Conservation (phyloP, 208 protist genomes). For the Polymyxa betae region DNA sequence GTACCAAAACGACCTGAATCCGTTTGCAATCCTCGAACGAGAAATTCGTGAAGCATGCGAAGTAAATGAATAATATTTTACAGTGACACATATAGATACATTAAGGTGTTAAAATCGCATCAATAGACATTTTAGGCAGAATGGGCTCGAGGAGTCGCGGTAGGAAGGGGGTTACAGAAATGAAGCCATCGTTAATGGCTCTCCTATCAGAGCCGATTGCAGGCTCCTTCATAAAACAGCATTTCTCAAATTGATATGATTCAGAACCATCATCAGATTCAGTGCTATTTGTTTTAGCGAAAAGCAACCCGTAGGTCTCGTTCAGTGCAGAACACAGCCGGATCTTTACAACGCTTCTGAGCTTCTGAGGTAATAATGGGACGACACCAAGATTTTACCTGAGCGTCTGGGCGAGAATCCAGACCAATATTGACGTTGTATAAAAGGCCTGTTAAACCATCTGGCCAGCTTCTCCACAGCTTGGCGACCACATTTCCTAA, state of each 20-base stretch:
- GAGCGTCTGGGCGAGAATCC: not conserved
- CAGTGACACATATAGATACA: not conserved
- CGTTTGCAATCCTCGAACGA: slow-evolving; percentile 7
- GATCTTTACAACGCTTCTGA: not conserved
- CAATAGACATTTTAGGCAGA: not conserved
- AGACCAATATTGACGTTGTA: not conserved
- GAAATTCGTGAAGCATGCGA: not conserved
- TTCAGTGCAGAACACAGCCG: not conserved
- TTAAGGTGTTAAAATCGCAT: too few species aligned
- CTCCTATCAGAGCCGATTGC: not conserved
- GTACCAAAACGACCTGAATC: not conserved
- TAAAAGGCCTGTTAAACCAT: not conserved
- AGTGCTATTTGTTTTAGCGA: not conserved
- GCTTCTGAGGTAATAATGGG: not conserved
- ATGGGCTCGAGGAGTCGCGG: not conserved
- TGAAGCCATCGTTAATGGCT: not conserved
- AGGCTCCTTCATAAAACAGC: not conserved
- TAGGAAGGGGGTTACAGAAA: not conserved
- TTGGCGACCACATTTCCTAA: not conserved
- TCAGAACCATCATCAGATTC: not conserved
- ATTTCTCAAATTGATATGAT: not conserved
- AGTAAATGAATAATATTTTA: not conserved
- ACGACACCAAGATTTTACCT: not conserved
- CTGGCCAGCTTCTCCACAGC: not conserved
- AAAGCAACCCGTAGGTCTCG: not conserved